Evolutionary conservation across 164 flowering plant species (phyloP).

Genomic region (Vitis amurensis): DNA sequence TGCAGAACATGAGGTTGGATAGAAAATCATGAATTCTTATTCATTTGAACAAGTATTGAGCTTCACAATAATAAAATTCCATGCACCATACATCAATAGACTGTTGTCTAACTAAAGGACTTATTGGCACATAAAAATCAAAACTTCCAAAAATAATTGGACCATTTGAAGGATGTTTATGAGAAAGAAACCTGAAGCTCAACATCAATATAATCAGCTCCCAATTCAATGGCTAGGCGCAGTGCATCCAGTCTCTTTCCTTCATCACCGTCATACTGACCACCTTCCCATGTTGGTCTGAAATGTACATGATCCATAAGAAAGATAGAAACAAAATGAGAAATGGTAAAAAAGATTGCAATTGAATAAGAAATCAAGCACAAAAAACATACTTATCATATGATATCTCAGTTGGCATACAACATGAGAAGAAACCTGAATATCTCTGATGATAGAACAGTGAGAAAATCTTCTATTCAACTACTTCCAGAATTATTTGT

Average conservation of each 20-base stretch:
- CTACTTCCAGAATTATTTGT: not conserved
- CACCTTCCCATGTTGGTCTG: constrained; percentile 47
- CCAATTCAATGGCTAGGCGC: constrained; percentile 47
- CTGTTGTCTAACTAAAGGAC: not conserved
- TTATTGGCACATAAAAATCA: not conserved
- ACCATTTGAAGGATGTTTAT: not conserved
- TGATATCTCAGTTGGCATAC: not conserved
- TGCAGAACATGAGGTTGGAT: not conserved
- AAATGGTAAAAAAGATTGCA: not conserved
- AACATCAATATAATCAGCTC: constrained; percentile 62
- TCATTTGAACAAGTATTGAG: not conserved
- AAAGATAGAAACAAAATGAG: not conserved
- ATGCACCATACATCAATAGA: not conserved
- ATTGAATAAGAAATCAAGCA: not conserved
- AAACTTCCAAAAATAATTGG: not conserved
- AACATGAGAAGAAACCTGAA: not conserved
- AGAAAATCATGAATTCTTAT: not conserved
- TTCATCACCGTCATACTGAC: constrained; percentile 54
- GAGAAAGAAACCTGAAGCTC: constrained; percentile 49
- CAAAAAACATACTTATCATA: not conserved
- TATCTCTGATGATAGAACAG: not conserved
- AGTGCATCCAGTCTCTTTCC: constrained; percentile 39
- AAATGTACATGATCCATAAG: not conserved
- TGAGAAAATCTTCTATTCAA: not conserved
- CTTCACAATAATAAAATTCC: not conserved